These are phyloP conservation scores for Boechera divaricarpa DNA, from an alignment of 345 rosid genomes.

Conservation along the genomic window DNA sequence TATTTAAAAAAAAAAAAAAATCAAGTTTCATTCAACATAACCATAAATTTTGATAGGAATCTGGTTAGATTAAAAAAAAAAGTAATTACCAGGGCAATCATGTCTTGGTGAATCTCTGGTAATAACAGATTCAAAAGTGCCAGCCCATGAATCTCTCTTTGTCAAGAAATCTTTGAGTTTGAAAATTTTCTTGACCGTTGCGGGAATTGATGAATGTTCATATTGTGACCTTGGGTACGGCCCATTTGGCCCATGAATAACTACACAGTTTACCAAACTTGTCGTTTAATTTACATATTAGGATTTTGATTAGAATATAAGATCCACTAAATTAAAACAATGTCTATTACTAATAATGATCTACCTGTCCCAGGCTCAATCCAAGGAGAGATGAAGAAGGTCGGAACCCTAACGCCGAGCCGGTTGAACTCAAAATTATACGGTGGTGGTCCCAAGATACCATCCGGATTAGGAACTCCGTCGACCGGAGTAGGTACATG, in stretches of 20 bases:
- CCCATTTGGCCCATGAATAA: constrained; percentile 56
- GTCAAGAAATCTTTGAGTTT: constrained; percentile 55
- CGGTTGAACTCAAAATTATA: constrained; percentile 60
- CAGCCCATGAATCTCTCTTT: constrained; percentile 69
- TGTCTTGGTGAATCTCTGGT: constrained; percentile 52
- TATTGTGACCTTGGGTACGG: constrained; percentile 57
- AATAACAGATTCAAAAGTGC: constrained; percentile 55
- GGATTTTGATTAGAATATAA: not conserved
- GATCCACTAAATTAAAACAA: not conserved
- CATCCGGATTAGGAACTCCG: constrained; percentile 63
- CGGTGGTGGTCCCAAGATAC: constrained; percentile 52
- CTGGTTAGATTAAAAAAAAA: no score
- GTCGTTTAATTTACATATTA: not conserved
- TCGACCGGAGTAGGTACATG: constrained; percentile 58
- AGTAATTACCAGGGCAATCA: constrained; percentile 54
- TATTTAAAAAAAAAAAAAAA: constrained; percentile 20
- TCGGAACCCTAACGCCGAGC: constrained; percentile 66
- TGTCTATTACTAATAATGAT: not conserved
- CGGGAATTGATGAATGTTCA: constrained; percentile 67
- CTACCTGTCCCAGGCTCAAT: constrained; percentile 59
- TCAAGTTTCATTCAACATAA: not conserved
- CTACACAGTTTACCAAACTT: constrained; percentile 41
- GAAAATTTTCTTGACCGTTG: constrained; percentile 61
- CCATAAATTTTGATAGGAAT: not conserved
- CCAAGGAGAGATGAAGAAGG: constrained; percentile 64